These are phyloP conservation scores for Yarrowia sp. DNA, from an alignment of 805 yeast genomes.

Conservation along the genomic window DNA sequence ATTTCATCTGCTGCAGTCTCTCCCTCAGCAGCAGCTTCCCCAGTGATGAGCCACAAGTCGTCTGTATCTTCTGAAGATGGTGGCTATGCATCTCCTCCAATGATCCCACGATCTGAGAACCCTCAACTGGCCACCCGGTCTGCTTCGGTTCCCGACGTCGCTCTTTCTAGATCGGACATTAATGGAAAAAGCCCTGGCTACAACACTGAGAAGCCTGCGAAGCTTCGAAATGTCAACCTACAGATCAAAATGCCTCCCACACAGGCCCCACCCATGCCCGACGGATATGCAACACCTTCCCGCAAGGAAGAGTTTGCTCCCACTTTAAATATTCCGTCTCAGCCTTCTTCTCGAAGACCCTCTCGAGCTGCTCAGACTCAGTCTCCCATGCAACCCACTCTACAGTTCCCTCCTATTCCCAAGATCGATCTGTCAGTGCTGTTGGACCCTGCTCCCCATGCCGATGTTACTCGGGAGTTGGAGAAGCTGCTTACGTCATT, in stretches of 20 bases:
- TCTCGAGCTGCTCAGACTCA: slow-evolving; percentile 17
- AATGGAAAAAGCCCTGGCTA: slow-evolving; percentile 26
- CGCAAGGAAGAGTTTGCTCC: background rate
- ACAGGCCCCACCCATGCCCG: slow-evolving; percentile 17
- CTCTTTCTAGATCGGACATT: background rate
- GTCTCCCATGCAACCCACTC: slow-evolving; percentile 15
- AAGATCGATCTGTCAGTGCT: slow-evolving; percentile 38
- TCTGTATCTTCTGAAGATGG: slow-evolving; percentile 28
- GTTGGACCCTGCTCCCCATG: slow-evolving; percentile 40
- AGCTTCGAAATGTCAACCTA: slow-evolving; percentile 21
- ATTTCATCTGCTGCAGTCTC: slow-evolving; percentile 31
- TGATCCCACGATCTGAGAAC: background rate
- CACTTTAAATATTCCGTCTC: background rate
- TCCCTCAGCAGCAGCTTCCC: slow-evolving; percentile 22
- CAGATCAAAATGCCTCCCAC: slow-evolving; percentile 17
- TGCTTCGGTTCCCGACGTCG: slow-evolving; percentile 1
- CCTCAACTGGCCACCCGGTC: slow-evolving; percentile 6
- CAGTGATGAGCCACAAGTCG: slow-evolving; percentile 28
- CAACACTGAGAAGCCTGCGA: slow-evolving; percentile 17
- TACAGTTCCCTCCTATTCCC: slow-evolving; percentile 33
- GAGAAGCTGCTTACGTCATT: slow-evolving; percentile 36
- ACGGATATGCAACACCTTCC: slow-evolving; percentile 4
- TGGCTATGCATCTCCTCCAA: slow-evolving; percentile 28
- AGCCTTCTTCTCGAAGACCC: slow-evolving; percentile 10
- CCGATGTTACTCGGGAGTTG: slow-evolving; percentile 37